phyloP scores from a whole-genome alignment of 2,329 filamentous ascomycete genomes.

The Myrmaecium sp. region DNA sequence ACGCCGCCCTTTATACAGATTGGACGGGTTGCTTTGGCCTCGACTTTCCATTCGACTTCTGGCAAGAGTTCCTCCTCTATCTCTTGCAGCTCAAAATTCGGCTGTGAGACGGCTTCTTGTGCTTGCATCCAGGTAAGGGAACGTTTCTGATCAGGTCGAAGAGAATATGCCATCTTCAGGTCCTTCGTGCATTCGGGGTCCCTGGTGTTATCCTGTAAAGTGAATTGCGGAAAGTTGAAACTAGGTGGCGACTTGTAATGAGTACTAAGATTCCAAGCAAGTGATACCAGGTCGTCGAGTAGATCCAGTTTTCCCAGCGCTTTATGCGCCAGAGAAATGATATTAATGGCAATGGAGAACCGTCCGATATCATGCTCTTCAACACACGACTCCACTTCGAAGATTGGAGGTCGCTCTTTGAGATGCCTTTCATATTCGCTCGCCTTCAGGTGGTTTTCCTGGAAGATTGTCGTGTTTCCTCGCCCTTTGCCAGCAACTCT shows the following conservation, averaged over 20 bases:
- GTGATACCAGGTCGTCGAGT: conserved; percentile 12
- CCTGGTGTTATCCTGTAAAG: conserved; percentile 25
- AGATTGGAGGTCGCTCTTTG: conserved; percentile 26
- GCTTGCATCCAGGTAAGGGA: conserved; percentile 42
- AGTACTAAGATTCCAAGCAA: conserved; percentile 30
- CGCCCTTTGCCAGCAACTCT: conserved; percentile 28
- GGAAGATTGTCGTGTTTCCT: conserved; percentile 29
- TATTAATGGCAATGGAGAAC: conserved; percentile 26
- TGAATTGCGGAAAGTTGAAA: conserved; percentile 24
- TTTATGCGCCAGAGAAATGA: conserved; percentile 26
- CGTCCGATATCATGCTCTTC: not conserved
- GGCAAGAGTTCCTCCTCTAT: conserved; percentile 37
- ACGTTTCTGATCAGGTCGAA: conserved; percentile 29
- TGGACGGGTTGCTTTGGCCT: conserved; percentile 31
- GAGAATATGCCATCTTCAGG: conserved; percentile 9
- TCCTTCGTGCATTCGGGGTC: conserved; percentile 9
- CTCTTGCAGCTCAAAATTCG: conserved; percentile 34
- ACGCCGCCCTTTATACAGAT: conserved; percentile 38
- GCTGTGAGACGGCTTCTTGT: conserved; percentile 30
- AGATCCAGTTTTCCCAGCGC: conserved; percentile 18
- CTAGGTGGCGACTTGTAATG: too few relatives aligned
- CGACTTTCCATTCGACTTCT: conserved; percentile 33
- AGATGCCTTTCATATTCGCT: conserved; percentile 32
- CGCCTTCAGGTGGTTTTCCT: conserved; percentile 29
- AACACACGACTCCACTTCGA: conserved; percentile 7